These are phyloP conservation scores for Tylopilus vinaceipallidus DNA, from an alignment of 768 basidiomycete species.

Conservation along the genomic window DNA sequence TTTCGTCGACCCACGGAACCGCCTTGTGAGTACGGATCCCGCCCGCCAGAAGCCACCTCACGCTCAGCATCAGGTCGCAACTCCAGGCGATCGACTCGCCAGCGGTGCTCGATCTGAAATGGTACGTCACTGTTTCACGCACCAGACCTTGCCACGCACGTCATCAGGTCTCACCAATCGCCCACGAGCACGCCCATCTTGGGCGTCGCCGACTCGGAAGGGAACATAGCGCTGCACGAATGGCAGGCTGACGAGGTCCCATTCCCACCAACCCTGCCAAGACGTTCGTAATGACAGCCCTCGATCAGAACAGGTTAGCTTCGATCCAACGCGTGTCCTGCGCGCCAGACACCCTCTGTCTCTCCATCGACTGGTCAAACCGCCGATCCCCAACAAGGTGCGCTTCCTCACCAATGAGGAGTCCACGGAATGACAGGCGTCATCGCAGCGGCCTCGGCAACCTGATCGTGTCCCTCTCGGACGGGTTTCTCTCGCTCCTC, in stretches of 20 bases:
- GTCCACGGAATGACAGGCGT: background rate
- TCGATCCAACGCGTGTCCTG: slow-evolving; percentile 46
- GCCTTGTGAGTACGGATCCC: slow-evolving; percentile 34
- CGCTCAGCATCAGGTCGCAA: slow-evolving; percentile 41
- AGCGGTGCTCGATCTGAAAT: slow-evolving; percentile 93
- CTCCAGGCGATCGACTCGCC: slow-evolving; percentile 70
- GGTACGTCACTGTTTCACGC: slow-evolving; percentile 47
- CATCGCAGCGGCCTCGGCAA: slow-evolving; percentile 46
- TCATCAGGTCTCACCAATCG: slow-evolving; percentile 57
- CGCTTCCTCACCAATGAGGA: slow-evolving; percentile 17
- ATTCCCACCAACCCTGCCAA: background rate
- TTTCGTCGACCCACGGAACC: slow-evolving; percentile 32
- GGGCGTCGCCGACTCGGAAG: slow-evolving; percentile 84
- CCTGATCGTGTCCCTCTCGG: slow-evolving; percentile 79
- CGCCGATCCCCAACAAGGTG: slow-evolving; percentile 52
- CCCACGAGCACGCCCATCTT: slow-evolving; percentile 45
- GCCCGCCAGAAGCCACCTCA: background rate
- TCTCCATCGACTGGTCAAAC: slow-evolving; percentile 94
- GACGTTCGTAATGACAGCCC: background rate
- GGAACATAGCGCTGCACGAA: slow-evolving; percentile 63
- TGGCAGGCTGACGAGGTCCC: slow-evolving; percentile 50
- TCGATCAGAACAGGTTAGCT: slow-evolving; percentile 39
- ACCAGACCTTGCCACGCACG: slow-evolving; percentile 5
- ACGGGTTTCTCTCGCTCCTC: slow-evolving; percentile 69
- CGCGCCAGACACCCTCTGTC: slow-evolving; percentile 60